Evolutionary conservation across 371 early-diverging fungal genomes (phyloP).

Genomic region (Syncephalastrum sp.): DNA sequence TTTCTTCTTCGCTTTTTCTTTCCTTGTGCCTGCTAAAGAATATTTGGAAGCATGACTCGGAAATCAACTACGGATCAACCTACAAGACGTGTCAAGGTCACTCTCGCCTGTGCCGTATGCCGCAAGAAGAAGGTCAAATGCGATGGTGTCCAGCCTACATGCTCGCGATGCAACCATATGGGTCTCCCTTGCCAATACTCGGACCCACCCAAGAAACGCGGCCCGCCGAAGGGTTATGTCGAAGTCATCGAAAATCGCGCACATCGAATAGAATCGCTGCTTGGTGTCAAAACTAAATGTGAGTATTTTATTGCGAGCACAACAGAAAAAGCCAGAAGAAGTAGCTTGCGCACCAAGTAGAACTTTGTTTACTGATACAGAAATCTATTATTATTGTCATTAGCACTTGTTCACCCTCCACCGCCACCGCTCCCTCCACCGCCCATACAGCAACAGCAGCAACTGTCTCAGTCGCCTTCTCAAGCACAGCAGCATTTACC

Average conservation of each 20-base stretch:
- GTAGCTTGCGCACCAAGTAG: background rate
- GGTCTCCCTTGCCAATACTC: slow-evolving; percentile 37
- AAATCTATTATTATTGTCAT: background rate
- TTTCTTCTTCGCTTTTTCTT: slow-evolving; percentile 7
- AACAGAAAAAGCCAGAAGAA: background rate
- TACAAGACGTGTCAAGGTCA: slow-evolving; percentile 43
- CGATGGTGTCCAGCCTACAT: slow-evolving; percentile 44
- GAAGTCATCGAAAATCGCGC: slow-evolving; percentile 71
- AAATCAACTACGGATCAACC: slow-evolving; percentile 13
- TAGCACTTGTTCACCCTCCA: background rate
- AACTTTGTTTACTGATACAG: background rate
- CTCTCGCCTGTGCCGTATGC: slow-evolving; percentile 44
- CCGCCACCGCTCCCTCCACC: slow-evolving; percentile 2
- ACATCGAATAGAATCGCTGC: slow-evolving; percentile 65
- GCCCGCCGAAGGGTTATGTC: slow-evolving; percentile 74
- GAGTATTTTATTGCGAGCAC: background rate
- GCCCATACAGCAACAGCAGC: background rate
- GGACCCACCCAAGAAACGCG: slow-evolving; percentile 45
- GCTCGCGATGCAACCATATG: slow-evolving; percentile 38
- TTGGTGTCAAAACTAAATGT: slow-evolving; percentile 17
- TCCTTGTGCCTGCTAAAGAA: background rate
- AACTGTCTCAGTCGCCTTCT: too few species aligned
- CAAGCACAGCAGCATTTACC: background rate
- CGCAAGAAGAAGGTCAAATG: slow-evolving; percentile 53
- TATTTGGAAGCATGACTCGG: slow-evolving; percentile 4